Conservation (phyloP, 2,329 filamentous ascomycete genomes). For the Aspergillus transmontanensis region DNA sequence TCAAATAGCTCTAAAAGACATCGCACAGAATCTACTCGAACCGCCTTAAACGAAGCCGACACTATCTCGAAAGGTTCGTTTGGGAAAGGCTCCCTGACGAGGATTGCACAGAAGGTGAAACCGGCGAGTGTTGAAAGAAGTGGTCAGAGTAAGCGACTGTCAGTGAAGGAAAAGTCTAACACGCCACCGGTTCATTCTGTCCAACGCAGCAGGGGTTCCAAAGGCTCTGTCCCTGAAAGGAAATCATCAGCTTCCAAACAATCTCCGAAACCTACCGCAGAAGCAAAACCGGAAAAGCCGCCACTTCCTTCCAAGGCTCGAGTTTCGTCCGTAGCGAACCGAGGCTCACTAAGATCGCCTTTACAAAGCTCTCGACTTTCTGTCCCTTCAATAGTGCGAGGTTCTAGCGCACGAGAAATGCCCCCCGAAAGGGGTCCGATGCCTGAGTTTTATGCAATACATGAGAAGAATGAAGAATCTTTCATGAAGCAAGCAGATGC, state of each 20-base stretch:
- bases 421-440: constrained; percentile 22
- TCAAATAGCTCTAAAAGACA: constrained; percentile 1
- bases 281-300: constrained; percentile 16
- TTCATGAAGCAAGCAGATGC: constrained; percentile 46
- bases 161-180: constrained; percentile 21
- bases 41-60: constrained; percentile 24
- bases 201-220: constrained; percentile 22
- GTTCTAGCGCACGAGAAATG: constrained; percentile 17
- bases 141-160: constrained; percentile 23
- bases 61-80: constrained; percentile 24
- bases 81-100: constrained; percentile 33
- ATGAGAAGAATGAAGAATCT: constrained; percentile 43
- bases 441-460: constrained; percentile 38
- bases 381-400: constrained; percentile 22
- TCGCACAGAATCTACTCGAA: constrained; percentile 12
- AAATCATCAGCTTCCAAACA: constrained; percentile 16
- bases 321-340: constrained; percentile 28
- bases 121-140: constrained; percentile 28
- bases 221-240: constrained; percentile 22
- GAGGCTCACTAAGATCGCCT: constrained; percentile 31
- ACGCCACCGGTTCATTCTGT: constrained; percentile 4
- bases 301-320: constrained; percentile 3
- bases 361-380: constrained; percentile 27
- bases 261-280: constrained; percentile 11
- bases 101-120: constrained; percentile 39